phyloP scores from a whole-genome alignment of 345 rosid species.

The Clausena lansium region DNA sequence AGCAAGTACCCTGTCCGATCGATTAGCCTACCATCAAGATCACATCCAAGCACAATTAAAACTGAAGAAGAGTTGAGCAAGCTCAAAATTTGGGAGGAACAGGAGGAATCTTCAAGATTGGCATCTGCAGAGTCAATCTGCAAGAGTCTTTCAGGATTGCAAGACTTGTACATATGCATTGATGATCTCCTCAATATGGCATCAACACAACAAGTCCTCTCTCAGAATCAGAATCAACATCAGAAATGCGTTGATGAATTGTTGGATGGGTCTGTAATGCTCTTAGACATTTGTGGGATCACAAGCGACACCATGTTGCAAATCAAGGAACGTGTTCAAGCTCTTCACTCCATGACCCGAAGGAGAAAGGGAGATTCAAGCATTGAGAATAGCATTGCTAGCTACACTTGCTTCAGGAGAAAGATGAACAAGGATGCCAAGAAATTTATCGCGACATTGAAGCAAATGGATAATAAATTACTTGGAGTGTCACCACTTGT shows the following conservation, averaged over 20 bases:
- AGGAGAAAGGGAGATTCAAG: conserved; percentile 47
- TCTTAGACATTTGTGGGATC: conserved; percentile 56
- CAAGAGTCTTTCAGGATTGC: conserved; percentile 38
- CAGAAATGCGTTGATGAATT: conserved; percentile 43
- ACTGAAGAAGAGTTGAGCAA: conserved; percentile 53
- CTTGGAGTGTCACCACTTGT: conserved; percentile 4
- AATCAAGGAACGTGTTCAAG: conserved; percentile 48
- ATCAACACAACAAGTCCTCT: conserved; percentile 50
- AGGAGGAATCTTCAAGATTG: conserved; percentile 26
- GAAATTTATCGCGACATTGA: conserved; percentile 40
- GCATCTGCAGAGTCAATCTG: conserved; percentile 34
- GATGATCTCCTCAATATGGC: conserved; percentile 58
- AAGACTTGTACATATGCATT: conserved; percentile 40
- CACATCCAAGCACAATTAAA: conserved; percentile 54
- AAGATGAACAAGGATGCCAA: conserved; percentile 55
- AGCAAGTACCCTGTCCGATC: conserved; percentile 47
- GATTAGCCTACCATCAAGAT: conserved; percentile 69
- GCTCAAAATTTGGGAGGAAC: conserved; percentile 33
- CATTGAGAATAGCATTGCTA: conserved; percentile 20
- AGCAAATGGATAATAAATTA: conserved; percentile 42
- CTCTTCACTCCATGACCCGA: conserved; percentile 56
- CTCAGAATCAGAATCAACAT: conserved; percentile 18
- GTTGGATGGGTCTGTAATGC: conserved; percentile 57
- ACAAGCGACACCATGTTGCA: conserved; percentile 51
- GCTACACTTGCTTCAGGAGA: conserved; percentile 44